phyloP scores from a whole-genome alignment of 495 filamentous ascomycete species.

The Penicillium antarcticum region DNA sequence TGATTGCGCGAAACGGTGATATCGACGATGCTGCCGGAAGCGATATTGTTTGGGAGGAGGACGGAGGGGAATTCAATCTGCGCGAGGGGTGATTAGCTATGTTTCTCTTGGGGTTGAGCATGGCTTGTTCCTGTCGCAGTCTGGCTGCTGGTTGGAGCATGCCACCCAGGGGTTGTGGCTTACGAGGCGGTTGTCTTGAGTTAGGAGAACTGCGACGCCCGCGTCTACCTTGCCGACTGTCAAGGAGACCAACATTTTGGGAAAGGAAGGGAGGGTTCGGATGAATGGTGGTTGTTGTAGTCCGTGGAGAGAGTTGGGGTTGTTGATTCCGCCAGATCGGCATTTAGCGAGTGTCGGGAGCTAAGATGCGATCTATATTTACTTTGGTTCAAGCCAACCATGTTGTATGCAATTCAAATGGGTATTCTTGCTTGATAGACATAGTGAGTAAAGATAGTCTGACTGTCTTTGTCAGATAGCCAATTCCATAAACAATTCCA shows the following conservation, averaged over 20 bases:
- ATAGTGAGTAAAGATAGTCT: neutral
- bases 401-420: neutral
- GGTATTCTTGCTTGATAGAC: neutral
- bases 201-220: constrained; percentile 93
- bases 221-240: constrained; percentile 99
- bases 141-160: constrained; percentile 7
- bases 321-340: constrained; percentile 33
- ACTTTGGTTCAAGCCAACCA: constrained; percentile 2
- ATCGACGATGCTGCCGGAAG: constrained; percentile 94
- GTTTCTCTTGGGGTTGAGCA: neutral
- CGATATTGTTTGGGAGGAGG: constrained; percentile 89
- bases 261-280: neutral
- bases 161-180: constrained; percentile 31
- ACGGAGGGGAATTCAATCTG: constrained; percentile 99
- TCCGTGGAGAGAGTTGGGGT: constrained; percentile 2
- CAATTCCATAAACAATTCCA: constrained; percentile 2
- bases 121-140: constrained; percentile 2
- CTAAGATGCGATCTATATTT: constrained; percentile 16
- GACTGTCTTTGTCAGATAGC: neutral
- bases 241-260: constrained; percentile 87
- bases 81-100: constrained; percentile 4
- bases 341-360: constrained; percentile 30
- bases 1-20: constrained; percentile 92
- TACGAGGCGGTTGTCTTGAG: constrained; percentile 95
- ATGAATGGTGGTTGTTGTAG: constrained; percentile 10